These are phyloP conservation scores for Fraxinus velutina DNA, from an alignment of 305 asterid species.

Conservation along the genomic window DNA sequence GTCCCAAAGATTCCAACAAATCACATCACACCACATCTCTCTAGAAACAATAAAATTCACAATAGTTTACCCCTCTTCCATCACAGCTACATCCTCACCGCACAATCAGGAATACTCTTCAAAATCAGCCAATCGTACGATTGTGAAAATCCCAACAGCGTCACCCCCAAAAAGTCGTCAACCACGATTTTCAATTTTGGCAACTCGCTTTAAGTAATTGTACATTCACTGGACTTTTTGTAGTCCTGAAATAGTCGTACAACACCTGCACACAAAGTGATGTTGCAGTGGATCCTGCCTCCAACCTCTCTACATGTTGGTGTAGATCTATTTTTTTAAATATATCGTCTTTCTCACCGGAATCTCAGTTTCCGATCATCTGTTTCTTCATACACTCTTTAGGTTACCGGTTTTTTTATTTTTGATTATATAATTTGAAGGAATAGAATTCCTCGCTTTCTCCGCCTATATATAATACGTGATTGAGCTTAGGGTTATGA, in stretches of 20 bases:
- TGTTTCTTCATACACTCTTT: neutral
- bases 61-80: neutral
- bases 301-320: neutral
- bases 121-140: neutral
- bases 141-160: neutral
- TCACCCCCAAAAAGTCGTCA: neutral
- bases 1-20: neutral
- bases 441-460: neutral
- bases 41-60: neutral
- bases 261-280: neutral
- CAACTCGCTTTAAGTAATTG: neutral
- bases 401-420: conserved; percentile 10
- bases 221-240: neutral
- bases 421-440: neutral
- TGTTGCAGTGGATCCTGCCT: conserved; percentile 8
- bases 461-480: neutral
- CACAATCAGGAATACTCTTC: neutral
- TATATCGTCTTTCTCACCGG: neutral
- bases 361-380: neutral
- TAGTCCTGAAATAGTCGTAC: neutral
- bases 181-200: neutral
- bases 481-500: conserved; percentile 10
- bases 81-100: neutral
- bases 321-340: neutral
- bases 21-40: neutral